A percentile compares a stretch with the other conserved stretches of the same genome.
phyloP scores from a whole-genome alignment of 108 stramenopile genomes.

The Pseudonitzschia delicatissima region DNA sequence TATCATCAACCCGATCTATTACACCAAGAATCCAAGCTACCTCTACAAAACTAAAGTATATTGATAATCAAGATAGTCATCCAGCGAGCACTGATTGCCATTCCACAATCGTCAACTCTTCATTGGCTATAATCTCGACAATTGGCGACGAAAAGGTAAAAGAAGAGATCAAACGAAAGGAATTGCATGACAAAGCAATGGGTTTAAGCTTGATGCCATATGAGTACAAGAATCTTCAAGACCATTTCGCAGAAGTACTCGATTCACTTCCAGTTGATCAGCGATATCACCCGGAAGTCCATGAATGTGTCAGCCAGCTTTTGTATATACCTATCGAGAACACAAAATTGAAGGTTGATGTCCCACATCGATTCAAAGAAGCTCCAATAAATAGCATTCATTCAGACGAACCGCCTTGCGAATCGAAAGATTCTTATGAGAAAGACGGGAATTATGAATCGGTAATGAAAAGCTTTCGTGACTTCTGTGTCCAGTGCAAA shows the following conservation, averaged over 20 bases:
- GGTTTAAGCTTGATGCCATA: neutral
- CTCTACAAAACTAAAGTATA: neutral
- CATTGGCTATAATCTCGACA: neutral
- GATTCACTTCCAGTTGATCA: neutral
- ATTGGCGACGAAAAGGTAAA: neutral
- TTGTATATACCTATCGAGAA: neutral
- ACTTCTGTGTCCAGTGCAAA: slow-evolving; percentile 7
- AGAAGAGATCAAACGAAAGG: neutral
- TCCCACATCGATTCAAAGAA: neutral
- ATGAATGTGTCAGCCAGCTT: neutral
- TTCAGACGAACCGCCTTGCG: neutral
- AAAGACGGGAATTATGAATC: neutral
- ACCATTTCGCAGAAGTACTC: neutral
- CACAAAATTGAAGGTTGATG: neutral
- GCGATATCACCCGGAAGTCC: neutral
- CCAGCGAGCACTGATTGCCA: neutral
- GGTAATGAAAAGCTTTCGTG: neutral
- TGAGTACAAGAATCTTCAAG: neutral
- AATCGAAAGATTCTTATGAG: neutral
- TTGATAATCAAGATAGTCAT: neutral
- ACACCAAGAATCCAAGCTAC: neutral
- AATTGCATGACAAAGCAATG: neutral
- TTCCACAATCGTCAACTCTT: neutral
- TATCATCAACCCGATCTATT: neutral
- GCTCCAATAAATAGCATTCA: neutral